Percentiles rank a stretch among this genome's conserved stretches.
These are phyloP conservation scores for Diutina rugosa DNA, from an alignment of 1,139 yeast species.

Conservation along the genomic window DNA sequence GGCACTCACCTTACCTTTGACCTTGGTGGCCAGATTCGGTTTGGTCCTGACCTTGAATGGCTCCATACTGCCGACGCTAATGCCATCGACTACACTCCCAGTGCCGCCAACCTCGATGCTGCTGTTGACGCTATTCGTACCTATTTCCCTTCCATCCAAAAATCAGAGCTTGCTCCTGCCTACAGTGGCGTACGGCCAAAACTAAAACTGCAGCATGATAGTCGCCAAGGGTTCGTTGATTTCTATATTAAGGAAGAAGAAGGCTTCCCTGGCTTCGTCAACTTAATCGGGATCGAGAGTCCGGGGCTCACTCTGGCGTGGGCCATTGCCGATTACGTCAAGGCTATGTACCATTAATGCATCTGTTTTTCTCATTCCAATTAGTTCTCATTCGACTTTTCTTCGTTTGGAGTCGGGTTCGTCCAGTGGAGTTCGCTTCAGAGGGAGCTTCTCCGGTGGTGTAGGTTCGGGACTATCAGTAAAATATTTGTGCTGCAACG, in stretches of 20 bases:
- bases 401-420: conserved; percentile 11
- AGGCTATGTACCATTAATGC: conserved; percentile 17
- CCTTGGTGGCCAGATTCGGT: conserved; percentile 64
- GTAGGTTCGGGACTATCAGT: conserved; percentile 69
- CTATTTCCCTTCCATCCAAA: conserved; percentile 50
- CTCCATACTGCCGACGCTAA: conserved; percentile 25
- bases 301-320: conserved; percentile 78
- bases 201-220: conserved; percentile 31
- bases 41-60: conserved; percentile 91
- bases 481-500: conserved; percentile 59
- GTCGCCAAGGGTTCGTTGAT: conserved; percentile 42
- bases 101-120: conserved; percentile 29
- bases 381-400: conserved; percentile 4
- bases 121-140: conserved; percentile 48
- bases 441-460: conserved; percentile 56
- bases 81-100: conserved; percentile 36
- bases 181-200: conserved; percentile 84
- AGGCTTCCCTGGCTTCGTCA: conserved; percentile 69
- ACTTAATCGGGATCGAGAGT: conserved; percentile 73
- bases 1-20: conserved; percentile 85
- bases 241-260: conserved; percentile 52
- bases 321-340: conserved; percentile 72
- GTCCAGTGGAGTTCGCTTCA: conserved; percentile 16
- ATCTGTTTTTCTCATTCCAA: not conserved
- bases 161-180: conserved; percentile 43